Base-by-base conservation (phyloP, 129 eudicot genomes). In the Tagetes patula region DNA sequence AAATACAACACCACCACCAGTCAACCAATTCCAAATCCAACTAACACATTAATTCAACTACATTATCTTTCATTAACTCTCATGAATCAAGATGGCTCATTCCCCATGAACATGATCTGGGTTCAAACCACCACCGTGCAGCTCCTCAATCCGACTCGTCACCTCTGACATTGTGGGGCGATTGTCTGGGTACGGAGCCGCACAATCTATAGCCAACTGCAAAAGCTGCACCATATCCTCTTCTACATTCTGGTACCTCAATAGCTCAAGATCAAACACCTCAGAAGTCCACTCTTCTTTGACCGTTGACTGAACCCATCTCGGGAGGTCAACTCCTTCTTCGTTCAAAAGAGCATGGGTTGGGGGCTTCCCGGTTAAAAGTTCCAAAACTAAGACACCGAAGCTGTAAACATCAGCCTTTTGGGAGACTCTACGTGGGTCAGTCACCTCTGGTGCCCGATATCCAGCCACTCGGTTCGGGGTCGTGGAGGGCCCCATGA, bases 381-480 rank as follows among this genome's bases (percentile, higher is more conserved):
- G 96, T 72, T 93, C 98, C 73, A 93, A 65, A 2, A 93, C 82
- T 41, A 93, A 70, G 11, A 93, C 91, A 30, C 96, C 96, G 30
- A 85, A 90, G 84, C 96, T 89, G 58, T 93, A 93, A 2, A 91
- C 96, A 48, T 91, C 97, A 1, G 96, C 97, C 69, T 84, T 86
- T 31, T 91, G 97, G 50, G 97, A 89, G 43, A 90, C 92, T 67
- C 73, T 86, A 33, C 85, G 90, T 7, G 92, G 90, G 66, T 93
- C 98, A 0, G 96, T 93, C 30, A 93, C 92, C 77, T 93, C 98
- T 0, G 98, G 98, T 30, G 98, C 98, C 4, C 98, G 96, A 48
- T 90, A 93, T 75, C 98, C 98, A 36, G 85, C 87, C 32, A 84
- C 87, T 0, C 98, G 85, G 48, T 79, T 82, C 6, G 96, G 96